phyloP scores from a whole-genome alignment of 257 asterid species.

The Solanum pennellii region DNA sequence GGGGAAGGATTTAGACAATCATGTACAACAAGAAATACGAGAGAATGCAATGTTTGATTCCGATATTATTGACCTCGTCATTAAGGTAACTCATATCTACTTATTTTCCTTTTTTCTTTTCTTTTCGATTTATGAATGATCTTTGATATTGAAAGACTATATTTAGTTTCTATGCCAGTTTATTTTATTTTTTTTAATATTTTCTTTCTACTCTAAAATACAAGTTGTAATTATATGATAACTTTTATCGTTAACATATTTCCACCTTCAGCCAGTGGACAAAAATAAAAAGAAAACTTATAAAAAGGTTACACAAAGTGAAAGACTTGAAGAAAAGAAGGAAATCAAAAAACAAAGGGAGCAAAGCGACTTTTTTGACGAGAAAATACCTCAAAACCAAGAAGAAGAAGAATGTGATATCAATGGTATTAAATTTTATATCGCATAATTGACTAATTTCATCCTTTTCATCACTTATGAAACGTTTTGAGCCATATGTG shows the following conservation, averaged over 20 bases:
- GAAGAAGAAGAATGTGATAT: neutral
- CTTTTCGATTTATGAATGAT: neutral
- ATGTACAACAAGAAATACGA: neutral
- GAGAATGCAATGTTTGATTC: neutral
- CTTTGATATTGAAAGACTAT: neutral
- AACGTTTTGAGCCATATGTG: neutral
- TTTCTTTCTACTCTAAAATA: neutral
- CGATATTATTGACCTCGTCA: neutral
- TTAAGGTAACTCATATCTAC: neutral
- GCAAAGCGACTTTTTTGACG: neutral
- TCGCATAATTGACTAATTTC: neutral
- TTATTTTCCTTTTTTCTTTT: neutral
- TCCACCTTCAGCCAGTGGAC: neutral
- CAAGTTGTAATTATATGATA: neutral
- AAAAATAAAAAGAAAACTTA: neutral
- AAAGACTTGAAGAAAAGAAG: neutral
- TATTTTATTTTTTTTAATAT: neutral
- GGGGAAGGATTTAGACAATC: neutral
- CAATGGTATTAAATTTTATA: neutral
- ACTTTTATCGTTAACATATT: neutral
- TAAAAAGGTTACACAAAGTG: neutral
- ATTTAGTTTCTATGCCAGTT: neutral
- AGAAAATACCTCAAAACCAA: neutral
- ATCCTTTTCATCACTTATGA: neutral
- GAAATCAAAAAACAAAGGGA: neutral